A percentile compares a stretch with the other conserved stretches of the same genome.
Conservation (phyloP, 2,329 filamentous ascomycete species). For the Nectriaceae sp. region DNA sequence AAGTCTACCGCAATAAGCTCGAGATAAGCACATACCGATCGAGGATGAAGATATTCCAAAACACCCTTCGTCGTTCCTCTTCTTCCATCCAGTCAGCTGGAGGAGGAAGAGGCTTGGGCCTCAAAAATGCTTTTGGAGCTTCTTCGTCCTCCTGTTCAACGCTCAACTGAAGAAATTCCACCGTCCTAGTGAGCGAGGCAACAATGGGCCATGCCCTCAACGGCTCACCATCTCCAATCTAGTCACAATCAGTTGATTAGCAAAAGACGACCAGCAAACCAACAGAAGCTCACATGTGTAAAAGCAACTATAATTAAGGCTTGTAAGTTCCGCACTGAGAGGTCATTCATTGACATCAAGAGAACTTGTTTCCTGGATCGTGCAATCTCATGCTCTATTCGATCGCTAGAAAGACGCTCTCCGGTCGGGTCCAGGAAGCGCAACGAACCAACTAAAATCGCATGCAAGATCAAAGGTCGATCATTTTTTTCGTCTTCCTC, state of each 20-base stretch:
- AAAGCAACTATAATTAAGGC: slow-evolving; percentile 40
- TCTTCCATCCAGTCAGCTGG: slow-evolving; percentile 34
- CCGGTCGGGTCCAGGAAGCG: background rate
- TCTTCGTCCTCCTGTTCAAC: slow-evolving; percentile 24
- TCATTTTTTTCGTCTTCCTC: slow-evolving; percentile 8
- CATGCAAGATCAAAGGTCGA: slow-evolving; percentile 2
- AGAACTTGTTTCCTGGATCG: slow-evolving; percentile 27
- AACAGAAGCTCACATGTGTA: slow-evolving; percentile 31
- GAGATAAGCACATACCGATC: slow-evolving; percentile 25
- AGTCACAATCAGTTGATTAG: no score
- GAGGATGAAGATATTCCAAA: slow-evolving; percentile 36
- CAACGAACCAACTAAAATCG: slow-evolving; percentile 4
- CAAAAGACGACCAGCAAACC: background rate
- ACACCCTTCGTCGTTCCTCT: slow-evolving; percentile 33
- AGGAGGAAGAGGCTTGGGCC: slow-evolving; percentile 4
- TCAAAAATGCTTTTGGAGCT: slow-evolving; percentile 5
- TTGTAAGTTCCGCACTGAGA: slow-evolving; percentile 39
- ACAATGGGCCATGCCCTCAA: slow-evolving; percentile 31
- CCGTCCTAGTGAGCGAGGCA: slow-evolving; percentile 31
- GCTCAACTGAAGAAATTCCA: slow-evolving; percentile 33
- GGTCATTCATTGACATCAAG: slow-evolving; percentile 33
- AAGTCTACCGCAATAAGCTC: background rate
- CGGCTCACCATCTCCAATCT: slow-evolving; percentile 33
- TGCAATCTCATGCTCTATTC: background rate
- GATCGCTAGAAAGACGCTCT: background rate